These are phyloP conservation scores for Bathelium albidoporum DNA, from an alignment of 495 filamentous ascomycete species.

Conservation along the genomic window DNA sequence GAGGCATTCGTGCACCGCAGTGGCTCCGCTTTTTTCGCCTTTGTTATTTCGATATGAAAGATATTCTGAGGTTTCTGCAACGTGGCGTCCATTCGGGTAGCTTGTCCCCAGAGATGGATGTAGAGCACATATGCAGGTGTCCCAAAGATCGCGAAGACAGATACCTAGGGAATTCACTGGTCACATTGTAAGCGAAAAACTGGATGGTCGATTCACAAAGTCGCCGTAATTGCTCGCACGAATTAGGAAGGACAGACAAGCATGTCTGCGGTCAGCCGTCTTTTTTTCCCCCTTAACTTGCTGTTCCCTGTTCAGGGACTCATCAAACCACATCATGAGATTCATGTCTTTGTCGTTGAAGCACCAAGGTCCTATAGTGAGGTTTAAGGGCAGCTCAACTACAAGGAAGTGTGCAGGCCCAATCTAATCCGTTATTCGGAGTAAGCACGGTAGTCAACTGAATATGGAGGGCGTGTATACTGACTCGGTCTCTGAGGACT, in stretches of 20 bases:
- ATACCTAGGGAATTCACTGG: background rate
- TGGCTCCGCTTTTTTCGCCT: too few relatives aligned
- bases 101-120: too few relatives aligned
- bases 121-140: background rate
- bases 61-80: too few relatives aligned
- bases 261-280: background rate
- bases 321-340: background rate
- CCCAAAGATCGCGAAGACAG: background rate
- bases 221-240: background rate
- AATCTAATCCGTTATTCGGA: background rate
- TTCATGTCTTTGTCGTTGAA: background rate
- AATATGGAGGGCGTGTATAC: background rate
- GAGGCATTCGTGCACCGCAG: too few relatives aligned
- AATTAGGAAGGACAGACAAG: background rate
- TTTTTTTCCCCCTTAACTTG: background rate
- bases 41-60: too few relatives aligned
- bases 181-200: background rate
- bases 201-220: background rate
- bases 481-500: background rate
- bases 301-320: background rate
- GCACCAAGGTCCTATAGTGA: background rate
- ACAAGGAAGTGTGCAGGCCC: background rate
- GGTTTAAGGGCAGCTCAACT: background rate
- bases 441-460: background rate
- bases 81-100: too few relatives aligned